phyloP scores from a whole-genome alignment of 805 yeast genomes.

The Candida xiaguanensis region DNA sequence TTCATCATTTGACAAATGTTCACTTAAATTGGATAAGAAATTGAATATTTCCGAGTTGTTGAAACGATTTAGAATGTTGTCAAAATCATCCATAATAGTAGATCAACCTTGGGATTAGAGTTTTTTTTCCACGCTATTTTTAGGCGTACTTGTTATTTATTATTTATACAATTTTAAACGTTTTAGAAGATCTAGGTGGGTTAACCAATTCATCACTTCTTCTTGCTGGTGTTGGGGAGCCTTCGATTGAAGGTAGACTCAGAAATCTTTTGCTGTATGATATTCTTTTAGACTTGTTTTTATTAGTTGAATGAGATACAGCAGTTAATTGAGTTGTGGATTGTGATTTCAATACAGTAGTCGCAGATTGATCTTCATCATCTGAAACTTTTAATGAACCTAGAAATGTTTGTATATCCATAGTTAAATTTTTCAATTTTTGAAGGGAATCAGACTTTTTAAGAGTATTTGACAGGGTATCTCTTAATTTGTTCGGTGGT shows the following conservation, averaged over 20 bases:
- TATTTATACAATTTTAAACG: constrained; percentile 3
- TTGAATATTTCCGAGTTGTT: constrained; percentile 17
- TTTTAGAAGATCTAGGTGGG: constrained; percentile 1
- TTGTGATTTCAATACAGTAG: constrained; percentile 1
- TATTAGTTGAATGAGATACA: not conserved
- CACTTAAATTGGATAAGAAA: constrained; percentile 20
- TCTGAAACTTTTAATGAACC: not conserved
- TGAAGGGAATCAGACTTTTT: constrained; percentile 28
- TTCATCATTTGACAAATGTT: constrained; percentile 12
- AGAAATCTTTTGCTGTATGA: constrained; percentile 9
- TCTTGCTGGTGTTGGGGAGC: constrained; percentile 8
- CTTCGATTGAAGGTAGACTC: constrained; percentile 10
- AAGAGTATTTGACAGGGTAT: constrained; percentile 1
- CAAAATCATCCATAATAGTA: constrained; percentile 8
- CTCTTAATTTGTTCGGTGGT: constrained; percentile 11
- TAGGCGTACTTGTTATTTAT: not conserved
- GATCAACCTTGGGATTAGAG: not conserved
- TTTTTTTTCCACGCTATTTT: not conserved
- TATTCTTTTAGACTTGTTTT: constrained; percentile 2
- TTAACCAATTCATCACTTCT: constrained; percentile 1
- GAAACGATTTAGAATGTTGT: constrained; percentile 11
- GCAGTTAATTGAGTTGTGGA: constrained; percentile 6
- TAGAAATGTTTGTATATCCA: constrained; percentile 11
- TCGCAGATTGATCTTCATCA: not conserved
- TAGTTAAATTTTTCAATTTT: constrained; percentile 27